Evolutionary conservation across 352 stramenopile genomes (phyloP).

Genomic region (Pythium volutum): DNA sequence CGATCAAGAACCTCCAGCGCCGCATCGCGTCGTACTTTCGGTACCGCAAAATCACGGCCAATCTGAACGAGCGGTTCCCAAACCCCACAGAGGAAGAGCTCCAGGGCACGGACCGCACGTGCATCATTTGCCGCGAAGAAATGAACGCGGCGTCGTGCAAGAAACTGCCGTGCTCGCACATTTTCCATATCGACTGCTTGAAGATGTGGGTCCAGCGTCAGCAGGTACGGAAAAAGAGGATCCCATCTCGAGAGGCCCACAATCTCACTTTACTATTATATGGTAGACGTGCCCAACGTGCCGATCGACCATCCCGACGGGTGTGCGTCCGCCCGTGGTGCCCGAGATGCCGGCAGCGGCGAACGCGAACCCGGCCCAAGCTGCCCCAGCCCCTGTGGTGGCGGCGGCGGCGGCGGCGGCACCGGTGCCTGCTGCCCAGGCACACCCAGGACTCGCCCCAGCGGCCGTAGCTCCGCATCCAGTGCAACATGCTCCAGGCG

Average conservation of each 20-base stretch:
- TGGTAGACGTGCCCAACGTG: constrained; percentile 94
- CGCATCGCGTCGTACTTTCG: constrained; percentile 85
- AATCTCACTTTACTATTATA: neutral
- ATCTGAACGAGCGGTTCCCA: constrained; percentile 96
- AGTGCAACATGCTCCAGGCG: constrained; percentile 1
- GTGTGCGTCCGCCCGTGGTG: constrained; percentile 38
- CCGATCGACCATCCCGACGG: constrained; percentile 91
- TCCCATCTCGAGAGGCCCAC: neutral
- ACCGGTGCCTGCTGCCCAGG: neutral
- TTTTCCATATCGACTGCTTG: constrained; percentile 97
- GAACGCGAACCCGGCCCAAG: constrained; percentile 25
- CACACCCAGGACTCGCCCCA: neutral
- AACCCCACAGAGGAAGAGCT: constrained; percentile 94
- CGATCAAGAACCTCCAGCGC: constrained; percentile 80
- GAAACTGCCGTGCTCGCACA: constrained; percentile 96
- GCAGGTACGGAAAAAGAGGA: constrained; percentile 59
- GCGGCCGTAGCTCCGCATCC: neutral
- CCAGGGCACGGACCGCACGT: constrained; percentile 89
- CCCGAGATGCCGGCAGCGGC: constrained; percentile 28
- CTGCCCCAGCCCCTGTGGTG: constrained; percentile 12
- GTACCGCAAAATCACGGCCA: constrained; percentile 94
- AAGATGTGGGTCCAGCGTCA: constrained; percentile 99
- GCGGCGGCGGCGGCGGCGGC: neutral
- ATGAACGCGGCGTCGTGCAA: constrained; percentile 91
- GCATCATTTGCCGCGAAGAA: constrained; percentile 96